Conservation (phyloP, 352 stramenopile species). For the Globisporangium takayamanum region DNA sequence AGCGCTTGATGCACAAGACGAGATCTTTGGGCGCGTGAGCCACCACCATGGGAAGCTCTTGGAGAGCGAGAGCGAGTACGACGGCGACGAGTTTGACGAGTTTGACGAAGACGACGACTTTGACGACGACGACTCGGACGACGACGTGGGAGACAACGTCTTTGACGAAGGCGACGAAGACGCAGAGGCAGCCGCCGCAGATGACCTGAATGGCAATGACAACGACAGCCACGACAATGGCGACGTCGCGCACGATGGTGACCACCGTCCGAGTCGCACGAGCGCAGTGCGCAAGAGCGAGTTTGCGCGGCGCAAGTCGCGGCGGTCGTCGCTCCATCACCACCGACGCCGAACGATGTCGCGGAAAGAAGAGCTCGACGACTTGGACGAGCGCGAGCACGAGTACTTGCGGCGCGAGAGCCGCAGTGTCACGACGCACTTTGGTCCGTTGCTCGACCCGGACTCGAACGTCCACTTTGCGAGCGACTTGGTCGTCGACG, state of each 20-base stretch:
- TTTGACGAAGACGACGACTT: slow-evolving; percentile 26
- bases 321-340: slow-evolving; percentile 8
- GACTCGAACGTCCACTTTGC: slow-evolving; percentile 57
- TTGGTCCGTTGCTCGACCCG: slow-evolving; percentile 60
- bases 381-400: slow-evolving; percentile 58
- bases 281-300: slow-evolving; percentile 7
- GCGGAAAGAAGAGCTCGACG: slow-evolving; percentile 52
- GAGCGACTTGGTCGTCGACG: slow-evolving; percentile 48
- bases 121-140: slow-evolving; percentile 12
- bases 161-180: slow-evolving; percentile 17
- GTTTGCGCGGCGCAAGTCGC: slow-evolving; percentile 11
- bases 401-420: slow-evolving; percentile 58
- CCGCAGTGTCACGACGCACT: slow-evolving; percentile 48
- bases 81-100: slow-evolving; percentile 33
- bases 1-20: slow-evolving; percentile 52
- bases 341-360: slow-evolving; percentile 16
- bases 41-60: slow-evolving; percentile 18
- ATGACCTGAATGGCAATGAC: slow-evolving; percentile 12
- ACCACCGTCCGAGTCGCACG: background rate
- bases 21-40: slow-evolving; percentile 40
- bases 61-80: slow-evolving; percentile 43
- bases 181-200: background rate
- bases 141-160: slow-evolving; percentile 2
- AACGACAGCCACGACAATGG: slow-evolving; percentile 1
- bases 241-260: background rate